Base-by-base conservation (phyloP, 495 filamentous ascomycete species). In the Pyrenula massariospora region DNA sequence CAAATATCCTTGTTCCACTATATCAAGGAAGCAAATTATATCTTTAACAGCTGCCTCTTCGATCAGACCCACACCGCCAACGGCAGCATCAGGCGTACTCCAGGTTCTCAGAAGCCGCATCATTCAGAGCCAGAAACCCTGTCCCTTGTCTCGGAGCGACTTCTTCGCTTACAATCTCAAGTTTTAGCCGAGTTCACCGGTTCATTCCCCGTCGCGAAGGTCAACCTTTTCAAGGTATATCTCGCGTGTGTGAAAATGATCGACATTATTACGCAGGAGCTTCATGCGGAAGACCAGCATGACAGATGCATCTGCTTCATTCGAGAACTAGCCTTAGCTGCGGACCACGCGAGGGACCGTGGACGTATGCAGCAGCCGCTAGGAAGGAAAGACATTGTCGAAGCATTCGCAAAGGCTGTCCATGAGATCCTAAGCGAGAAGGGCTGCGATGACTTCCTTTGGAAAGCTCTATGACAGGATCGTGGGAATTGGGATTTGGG, bases 201-300 rank as follows among this genome's bases (percentile, higher is more conserved):
- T 3, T 36, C 57, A 15, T 60, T 66, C 21, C 60, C 60, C 1
- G 48, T 60, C 51, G 60, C 60, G 15, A 59, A 53, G 24, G 50
- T 66, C 54, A 65, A 66, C 47, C 54, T 60, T 25, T 60, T 62
- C 54, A 24, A 51, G 1, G 50, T 66, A 0, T 66, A 66, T 48
- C 47, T 63, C 11, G 23, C 31, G 12, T 66, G 62, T 51, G 54
- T 58, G 3, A 31, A 50, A 1, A 62, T 66, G 22, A 24, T 66
- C 21, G 22, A 49, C 3, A 57, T 53, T 5, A 56, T 66, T 24
- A 62, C 57, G 48, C 53, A 62, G 31, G 51, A 53, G 52, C 57
- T 52, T n/a, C 62, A 66, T 48, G 57, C 52, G 42, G 24, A 49
- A 2, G 56, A 58, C 22, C 19, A 52, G 22, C 50, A 51, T n/a